phyloP scores from a whole-genome alignment of 495 filamentous ascomycete species.

The Aspergillus kassunensis region DNA sequence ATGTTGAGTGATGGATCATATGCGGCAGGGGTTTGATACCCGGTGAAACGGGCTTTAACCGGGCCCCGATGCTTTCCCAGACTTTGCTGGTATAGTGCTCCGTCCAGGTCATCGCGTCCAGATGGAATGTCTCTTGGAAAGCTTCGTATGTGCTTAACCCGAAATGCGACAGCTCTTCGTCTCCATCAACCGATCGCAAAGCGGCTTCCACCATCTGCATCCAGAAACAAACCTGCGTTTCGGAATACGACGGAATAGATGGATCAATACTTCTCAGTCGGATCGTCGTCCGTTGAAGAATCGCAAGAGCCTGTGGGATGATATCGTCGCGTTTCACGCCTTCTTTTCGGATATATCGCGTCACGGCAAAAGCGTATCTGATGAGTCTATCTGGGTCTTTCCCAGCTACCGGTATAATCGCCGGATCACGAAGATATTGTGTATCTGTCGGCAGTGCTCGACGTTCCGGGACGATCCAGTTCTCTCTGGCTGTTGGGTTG shows the following conservation, averaged over 20 bases:
- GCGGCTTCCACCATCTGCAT: background rate
- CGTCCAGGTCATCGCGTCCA: background rate
- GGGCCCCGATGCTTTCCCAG: background rate
- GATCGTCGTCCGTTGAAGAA: background rate
- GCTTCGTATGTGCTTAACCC: background rate
- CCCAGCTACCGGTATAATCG: background rate
- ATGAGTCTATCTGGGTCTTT: background rate
- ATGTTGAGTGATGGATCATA: background rate
- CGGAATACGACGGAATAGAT: background rate
- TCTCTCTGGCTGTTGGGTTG: background rate
- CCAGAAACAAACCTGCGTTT: slow-evolving; percentile 6
- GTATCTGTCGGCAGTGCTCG: background rate
- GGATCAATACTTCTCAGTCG: background rate
- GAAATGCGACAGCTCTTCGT: no score
- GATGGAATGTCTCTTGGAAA: background rate
- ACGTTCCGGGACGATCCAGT: no score
- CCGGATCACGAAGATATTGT: background rate
- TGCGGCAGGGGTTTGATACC: background rate
- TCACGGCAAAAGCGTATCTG: background rate
- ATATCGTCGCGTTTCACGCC: background rate
- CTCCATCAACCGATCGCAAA: background rate
- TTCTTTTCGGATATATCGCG: background rate
- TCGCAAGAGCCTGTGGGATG: background rate
- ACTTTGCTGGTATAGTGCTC: background rate
- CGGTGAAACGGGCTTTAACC: background rate